Base-by-base conservation (phyloP, 257 asterid genomes). In the Osmanthus fragrans region DNA sequence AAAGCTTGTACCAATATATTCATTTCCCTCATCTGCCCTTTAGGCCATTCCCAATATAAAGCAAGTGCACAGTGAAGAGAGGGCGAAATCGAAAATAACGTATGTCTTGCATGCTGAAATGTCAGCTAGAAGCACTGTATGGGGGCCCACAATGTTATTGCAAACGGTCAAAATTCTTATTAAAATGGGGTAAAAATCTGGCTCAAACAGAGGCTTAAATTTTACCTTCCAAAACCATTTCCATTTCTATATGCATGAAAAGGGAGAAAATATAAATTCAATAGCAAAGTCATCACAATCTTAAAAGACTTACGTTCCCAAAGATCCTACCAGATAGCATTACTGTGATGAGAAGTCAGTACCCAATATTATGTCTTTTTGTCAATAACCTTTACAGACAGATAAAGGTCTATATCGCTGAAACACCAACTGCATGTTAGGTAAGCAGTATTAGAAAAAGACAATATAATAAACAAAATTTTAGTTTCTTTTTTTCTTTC, bases 221-320 rank as follows among this genome's bases (percentile, higher is more conserved):
- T 7, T 27, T 21, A 51, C 47, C 74, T 30, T 27, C 68, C 73
- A 58, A 71, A 40, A 29, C 32, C 65, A 56, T 37, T 77, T 75
- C 66, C 27, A n/a, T 18, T 56, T 56, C 65, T n/a, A 56, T 56
- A 56, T 56, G 65, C 65, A 56, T 5, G 21, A 4, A 56, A n/a
- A n/a, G 65, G 29, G 29, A 56, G 27, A 56, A 1, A 6, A 56
- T n/a, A 56, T 56, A 56, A 19, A 56, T n/a, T 18, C 25, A 19
- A 56, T 6, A n/a, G 29, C 65, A 56, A n/a, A 54, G 64, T 12
- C 64, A 54, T 54, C 11, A 19, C 4, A 2, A n/a, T 54, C 27
- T 54, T 19, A 54, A 54, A 54, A 56, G 27, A 56, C 65, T 51
- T 51, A 2, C 6, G 4, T 18, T 56, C 21, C 29, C 27, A 19